Base-by-base conservation (phyloP, 2,329 filamentous ascomycete genomes). In the Cladosporium velox region DNA sequence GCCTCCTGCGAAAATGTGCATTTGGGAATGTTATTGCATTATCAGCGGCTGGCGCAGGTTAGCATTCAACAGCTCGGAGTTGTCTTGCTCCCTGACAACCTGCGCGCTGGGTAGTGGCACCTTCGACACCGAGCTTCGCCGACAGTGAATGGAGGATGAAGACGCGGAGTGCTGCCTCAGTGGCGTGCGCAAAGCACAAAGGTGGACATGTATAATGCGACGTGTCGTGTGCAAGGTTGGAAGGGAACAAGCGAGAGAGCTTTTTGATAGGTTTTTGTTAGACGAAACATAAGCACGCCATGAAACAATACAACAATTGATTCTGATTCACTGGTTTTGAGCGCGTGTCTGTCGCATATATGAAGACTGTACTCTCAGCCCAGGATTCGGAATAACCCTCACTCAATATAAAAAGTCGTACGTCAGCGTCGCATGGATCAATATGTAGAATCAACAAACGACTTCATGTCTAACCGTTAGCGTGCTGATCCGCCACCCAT, bases 21-120 rank as follows among this genome's bases (percentile, higher is more conserved):
- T 57, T 34, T 52, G 51, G 51, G 61, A 44, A 64, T 57, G 24
- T 52, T 41, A 12, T 57, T 44, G 51, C 51, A 64, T 57, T 51
- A 55, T 64, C 35, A 64, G 26, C 51, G 51, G 61, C 51, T 57
- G 51, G 61, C 61, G 34, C 6, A 57, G 57, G 18, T 26, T 58
- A 58, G 34, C 30, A 34, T 58, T 12, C 49, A 21, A 47, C 41
- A 21, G n/a, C 41, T 47, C n/a, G 41, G 41, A 47, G 41, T 24
- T 47, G 21, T 47, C 41, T 47, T 44, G 18, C 38, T 44, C 7
- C 38, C 38, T n/a, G 38, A 44, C 15, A n/a, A 44, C 8, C 18
- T 44, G 38, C n/a, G 41, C 41, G 41, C 41, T 47, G 41, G n/a
- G n/a, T 10, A 21, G 5, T 47, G 41, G 41, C 41, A 47, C 8